Evolutionary conservation across 2,329 filamentous ascomycete species (phyloP).

Genomic region (Microthyrium microscopicum): DNA sequence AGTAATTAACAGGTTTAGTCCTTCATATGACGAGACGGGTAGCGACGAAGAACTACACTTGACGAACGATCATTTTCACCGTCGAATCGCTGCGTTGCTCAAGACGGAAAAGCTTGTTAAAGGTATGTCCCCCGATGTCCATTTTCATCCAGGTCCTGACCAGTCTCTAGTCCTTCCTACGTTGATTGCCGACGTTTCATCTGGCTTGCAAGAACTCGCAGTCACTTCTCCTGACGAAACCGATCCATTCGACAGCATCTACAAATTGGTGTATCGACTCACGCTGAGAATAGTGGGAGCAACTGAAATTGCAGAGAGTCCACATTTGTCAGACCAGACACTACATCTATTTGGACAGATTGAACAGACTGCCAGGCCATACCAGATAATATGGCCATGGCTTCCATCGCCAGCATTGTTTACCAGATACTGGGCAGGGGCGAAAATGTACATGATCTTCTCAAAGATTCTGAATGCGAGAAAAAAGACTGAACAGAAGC

Average conservation of each 20-base stretch:
- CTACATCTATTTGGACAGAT: conserved; percentile 31
- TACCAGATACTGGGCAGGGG: conserved; percentile 28
- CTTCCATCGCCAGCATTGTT: conserved; percentile 30
- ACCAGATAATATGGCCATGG: conserved; percentile 36
- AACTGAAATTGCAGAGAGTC: conserved; percentile 35
- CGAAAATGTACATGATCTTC: conserved; percentile 32
- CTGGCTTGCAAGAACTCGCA: conserved; percentile 22
- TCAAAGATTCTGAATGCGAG: conserved; percentile 31
- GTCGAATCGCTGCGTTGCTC: too few relatives aligned
- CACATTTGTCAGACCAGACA: conserved; percentile 24
- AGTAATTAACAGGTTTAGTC: too few relatives aligned
- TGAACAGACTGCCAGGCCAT: conserved; percentile 26
- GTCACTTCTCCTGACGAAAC: conserved; percentile 21
- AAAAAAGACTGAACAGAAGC: conserved; percentile 22
- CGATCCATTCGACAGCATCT: conserved; percentile 38
- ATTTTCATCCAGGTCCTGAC: too few relatives aligned
- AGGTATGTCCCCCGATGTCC: too few relatives aligned
- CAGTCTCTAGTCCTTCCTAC: conserved; percentile 14
- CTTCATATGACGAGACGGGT: too few relatives aligned
- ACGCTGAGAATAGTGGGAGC: conserved; percentile 39
- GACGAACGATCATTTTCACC: too few relatives aligned
- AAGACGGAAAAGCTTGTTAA: too few relatives aligned
- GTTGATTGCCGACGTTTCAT: conserved; percentile 26
- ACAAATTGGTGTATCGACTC: conserved; percentile 37
- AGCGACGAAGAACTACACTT: too few relatives aligned